Evolutionary conservation across 202 grass and related monocot species (phyloP).

Genomic region (Eragrostis tef): DNA sequence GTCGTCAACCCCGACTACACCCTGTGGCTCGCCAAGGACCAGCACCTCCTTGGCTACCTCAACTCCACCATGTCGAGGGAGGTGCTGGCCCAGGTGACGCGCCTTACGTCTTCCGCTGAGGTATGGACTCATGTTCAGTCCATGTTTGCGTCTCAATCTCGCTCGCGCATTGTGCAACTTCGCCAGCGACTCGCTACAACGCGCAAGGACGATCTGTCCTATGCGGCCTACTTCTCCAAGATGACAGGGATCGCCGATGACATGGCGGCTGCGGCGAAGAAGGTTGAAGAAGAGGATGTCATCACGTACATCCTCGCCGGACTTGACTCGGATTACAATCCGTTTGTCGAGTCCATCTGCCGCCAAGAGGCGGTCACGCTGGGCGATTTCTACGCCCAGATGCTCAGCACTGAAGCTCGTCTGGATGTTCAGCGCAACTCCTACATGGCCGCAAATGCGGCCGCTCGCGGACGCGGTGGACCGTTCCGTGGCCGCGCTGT

Average conservation of each 20-base stretch:
- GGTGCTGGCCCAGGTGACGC: neutral
- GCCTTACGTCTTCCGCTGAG: neutral
- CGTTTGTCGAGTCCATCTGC: neutral
- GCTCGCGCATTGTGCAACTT: too few relatives aligned
- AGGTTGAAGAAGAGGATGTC: neutral
- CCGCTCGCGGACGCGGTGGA: neutral
- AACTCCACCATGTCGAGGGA: neutral
- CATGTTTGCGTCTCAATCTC: too few relatives aligned
- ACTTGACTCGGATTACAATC: neutral
- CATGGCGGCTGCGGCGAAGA: neutral
- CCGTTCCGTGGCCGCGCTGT: too few relatives aligned
- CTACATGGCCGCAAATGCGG: too few relatives aligned
- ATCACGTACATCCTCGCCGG: neutral
- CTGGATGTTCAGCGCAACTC: too few relatives aligned
- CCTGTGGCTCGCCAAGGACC: neutral
- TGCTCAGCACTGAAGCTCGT: too few relatives aligned
- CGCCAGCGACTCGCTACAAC: too few relatives aligned
- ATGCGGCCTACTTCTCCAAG: neutral
- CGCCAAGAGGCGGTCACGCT: too few relatives aligned
- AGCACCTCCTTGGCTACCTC: neutral
- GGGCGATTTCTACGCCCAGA: too few relatives aligned
- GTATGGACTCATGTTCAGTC: too few relatives aligned
- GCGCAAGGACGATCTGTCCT: neutral
- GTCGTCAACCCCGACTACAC: neutral
- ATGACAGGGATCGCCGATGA: neutral